These are phyloP conservation scores for Cyphellophora attinorum DNA, from an alignment of 2,329 filamentous ascomycete genomes.

Conservation along the genomic window DNA sequence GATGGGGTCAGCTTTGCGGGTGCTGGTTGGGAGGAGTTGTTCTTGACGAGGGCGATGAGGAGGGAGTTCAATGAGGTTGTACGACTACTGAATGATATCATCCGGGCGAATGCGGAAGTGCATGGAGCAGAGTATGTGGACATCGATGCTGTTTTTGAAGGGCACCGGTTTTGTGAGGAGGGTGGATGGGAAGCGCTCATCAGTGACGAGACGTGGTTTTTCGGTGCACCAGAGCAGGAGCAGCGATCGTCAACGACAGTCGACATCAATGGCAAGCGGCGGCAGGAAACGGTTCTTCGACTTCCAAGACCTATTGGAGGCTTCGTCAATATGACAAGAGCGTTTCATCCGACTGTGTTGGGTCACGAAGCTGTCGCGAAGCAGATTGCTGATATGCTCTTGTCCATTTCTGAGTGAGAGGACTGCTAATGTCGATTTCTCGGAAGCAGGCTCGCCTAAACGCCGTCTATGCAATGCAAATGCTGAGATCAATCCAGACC, in stretches of 20 bases:
- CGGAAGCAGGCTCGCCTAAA: too few relatives aligned
- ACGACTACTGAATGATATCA: constrained; percentile 18
- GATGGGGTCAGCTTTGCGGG: constrained; percentile 19
- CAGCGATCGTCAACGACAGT: background rate
- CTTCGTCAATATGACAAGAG: constrained; percentile 11
- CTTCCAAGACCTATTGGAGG: constrained; percentile 3
- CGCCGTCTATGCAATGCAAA: too few relatives aligned
- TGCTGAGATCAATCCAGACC: too few relatives aligned
- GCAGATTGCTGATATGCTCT: constrained; percentile 12
- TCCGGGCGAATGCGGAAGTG: constrained; percentile 16
- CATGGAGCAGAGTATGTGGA: constrained; percentile 19
- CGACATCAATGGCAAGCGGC: too few relatives aligned
- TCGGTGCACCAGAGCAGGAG: constrained; percentile 11
- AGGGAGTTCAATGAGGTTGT: constrained; percentile 17
- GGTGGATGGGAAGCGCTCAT: constrained; percentile 15
- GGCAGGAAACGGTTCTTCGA: too few relatives aligned
- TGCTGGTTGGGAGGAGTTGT: constrained; percentile 12
- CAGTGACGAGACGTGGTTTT: constrained; percentile 21
- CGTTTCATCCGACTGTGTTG: constrained; percentile 20
- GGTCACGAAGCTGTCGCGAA: constrained; percentile 19
- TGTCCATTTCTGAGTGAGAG: too few relatives aligned
- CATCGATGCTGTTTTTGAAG: constrained; percentile 18
- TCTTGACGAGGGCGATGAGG: constrained; percentile 17
- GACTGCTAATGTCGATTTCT: too few relatives aligned
- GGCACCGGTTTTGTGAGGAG: constrained; percentile 21